phyloP scores from a whole-genome alignment of 2,329 filamentous ascomycete genomes.

The Ophiostoma quercus region DNA sequence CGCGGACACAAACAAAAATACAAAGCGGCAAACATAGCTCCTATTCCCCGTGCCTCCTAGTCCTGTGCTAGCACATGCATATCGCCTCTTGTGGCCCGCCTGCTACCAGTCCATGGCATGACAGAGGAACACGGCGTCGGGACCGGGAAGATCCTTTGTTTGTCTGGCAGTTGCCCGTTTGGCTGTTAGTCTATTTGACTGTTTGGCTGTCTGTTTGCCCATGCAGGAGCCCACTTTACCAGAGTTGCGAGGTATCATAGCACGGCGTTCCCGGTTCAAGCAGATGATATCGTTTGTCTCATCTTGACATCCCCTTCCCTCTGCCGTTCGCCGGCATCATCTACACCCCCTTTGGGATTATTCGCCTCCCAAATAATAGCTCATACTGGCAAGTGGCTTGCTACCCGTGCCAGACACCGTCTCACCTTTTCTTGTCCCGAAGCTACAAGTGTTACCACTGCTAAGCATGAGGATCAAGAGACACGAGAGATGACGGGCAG shows the following conservation, averaged over 20 bases:
- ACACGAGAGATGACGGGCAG: background rate
- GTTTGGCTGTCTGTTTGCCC: background rate
- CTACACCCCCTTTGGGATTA: background rate
- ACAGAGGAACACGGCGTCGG: conserved; percentile 11
- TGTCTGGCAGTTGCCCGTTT: background rate
- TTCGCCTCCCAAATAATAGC: conserved; percentile 9
- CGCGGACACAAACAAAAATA: background rate
- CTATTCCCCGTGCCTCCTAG: background rate
- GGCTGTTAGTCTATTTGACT: background rate
- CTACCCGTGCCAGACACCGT: conserved; percentile 2
- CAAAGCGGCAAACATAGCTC: background rate
- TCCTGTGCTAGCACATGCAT: conserved; percentile 5
- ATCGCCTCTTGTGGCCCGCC: conserved; percentile 9
- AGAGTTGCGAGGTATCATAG: background rate
- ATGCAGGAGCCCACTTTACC: background rate
- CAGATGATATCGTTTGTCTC: background rate
- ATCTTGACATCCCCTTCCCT: background rate
- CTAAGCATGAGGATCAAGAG: background rate
- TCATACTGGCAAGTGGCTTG: conserved; percentile 9
- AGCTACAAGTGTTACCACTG: background rate
- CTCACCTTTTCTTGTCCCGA: conserved; percentile 8
- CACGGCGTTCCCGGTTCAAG: background rate
- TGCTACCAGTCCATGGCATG: background rate
- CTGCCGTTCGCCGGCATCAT: background rate
- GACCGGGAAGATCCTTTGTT: conserved; percentile 1